Conservation (phyloP, 768 basidiomycete species). For the Mycena chlorophos region DNA sequence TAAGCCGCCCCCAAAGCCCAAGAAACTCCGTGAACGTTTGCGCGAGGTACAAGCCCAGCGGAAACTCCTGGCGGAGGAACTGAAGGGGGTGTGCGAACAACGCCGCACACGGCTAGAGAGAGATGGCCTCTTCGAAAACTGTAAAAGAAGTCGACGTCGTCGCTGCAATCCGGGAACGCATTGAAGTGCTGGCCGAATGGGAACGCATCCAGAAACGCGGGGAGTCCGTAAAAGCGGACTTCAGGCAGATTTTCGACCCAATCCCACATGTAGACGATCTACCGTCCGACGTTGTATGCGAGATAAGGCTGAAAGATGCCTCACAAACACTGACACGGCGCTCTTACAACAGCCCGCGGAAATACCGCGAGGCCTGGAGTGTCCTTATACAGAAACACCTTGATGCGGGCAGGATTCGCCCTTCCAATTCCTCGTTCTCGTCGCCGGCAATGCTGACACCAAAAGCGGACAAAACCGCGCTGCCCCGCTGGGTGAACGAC, state of each 20-base stretch:
- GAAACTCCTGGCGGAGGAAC: background rate
- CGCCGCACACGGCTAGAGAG: background rate
- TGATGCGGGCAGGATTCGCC: slow-evolving; percentile 27
- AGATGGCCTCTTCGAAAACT: background rate
- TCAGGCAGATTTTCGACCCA: slow-evolving; percentile 16
- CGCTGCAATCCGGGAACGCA: background rate
- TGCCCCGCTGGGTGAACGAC: slow-evolving; percentile 32
- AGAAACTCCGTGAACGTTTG: background rate
- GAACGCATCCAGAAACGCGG: background rate
- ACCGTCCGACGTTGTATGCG: slow-evolving; percentile 22
- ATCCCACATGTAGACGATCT: slow-evolving; percentile 27
- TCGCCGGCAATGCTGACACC: slow-evolving; percentile 36
- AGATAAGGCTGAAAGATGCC: slow-evolving; percentile 25
- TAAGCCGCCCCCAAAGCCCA: background rate
- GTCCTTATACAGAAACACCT: slow-evolving; percentile 32
- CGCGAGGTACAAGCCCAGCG: background rate
- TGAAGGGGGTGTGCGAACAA: background rate
- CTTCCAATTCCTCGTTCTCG: slow-evolving; percentile 25
- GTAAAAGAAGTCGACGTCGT: background rate
- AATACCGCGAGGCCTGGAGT: slow-evolving; percentile 32
- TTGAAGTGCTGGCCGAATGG: background rate
- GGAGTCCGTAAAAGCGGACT: slow-evolving; percentile 8
- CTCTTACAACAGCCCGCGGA: slow-evolving; percentile 30
- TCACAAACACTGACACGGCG: slow-evolving; percentile 19
- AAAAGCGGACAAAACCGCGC: slow-evolving; percentile 26